Evolutionary conservation across 306 rosid species (phyloP), one percentile per base, ranked within the genome.

Genomic region (Nissolia schottii): DNA sequence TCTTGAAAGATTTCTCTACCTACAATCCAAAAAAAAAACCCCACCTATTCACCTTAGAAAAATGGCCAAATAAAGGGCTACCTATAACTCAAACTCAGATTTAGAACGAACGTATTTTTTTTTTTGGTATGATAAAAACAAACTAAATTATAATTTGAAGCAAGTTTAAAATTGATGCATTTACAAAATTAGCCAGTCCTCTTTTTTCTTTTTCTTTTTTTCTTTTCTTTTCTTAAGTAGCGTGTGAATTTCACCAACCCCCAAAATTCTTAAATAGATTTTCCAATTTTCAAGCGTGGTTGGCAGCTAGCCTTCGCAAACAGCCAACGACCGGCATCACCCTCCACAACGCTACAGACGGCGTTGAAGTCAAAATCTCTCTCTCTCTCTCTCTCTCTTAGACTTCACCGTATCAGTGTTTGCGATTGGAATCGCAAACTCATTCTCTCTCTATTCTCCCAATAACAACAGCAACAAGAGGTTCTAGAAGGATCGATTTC

Each of bases 291-390:
- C 53, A 34, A 7, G 6, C 12, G 2, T 37, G 68, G 5, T 46
- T 67, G 59, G 60, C 71, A 66, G 20, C 43, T 65, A 32, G 48
- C 27, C 32, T 55, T 22, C 22, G 7, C 76, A 49, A 48, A 14
- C 19, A 15, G 58, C 40, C 82, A 43, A 78, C 50, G 70, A 73
- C 82, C 67, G 29, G 15, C 67, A 51, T 31, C 34, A n/a, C 31
- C 10, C 63, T 16, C 1, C 12, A 56, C 49, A 18, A 34, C 59
- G 38, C 5, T 3, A 57, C 61, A n/a, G 13, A 11, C 53, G 11
- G 10, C 69, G 20, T 72, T 71, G 68, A 56, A 79, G 78, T 79
- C 75, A 79, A 79, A n/a, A 48, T 19, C 14, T 32, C 29, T 29
- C 40, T 7, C 56, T 49, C 13, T 55, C 53, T 75, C 71, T 45